phyloP scores from a whole-genome alignment of 2,329 filamentous ascomycete species.

The Fonsecaea pugnacius region DNA sequence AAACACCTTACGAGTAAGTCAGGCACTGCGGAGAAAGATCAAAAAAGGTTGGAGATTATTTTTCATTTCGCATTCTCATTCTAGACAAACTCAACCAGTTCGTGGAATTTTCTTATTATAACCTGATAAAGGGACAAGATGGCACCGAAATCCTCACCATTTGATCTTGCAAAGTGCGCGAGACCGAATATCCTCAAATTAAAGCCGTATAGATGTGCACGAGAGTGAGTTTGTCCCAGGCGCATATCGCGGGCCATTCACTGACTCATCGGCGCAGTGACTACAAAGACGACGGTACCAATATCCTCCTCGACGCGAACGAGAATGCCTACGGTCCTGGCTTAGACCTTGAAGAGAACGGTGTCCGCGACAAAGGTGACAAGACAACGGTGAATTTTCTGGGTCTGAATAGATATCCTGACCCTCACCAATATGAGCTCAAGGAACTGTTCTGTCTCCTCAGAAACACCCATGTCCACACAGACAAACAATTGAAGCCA shows the following conservation, averaged over 20 bases:
- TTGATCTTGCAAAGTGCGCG: constrained; percentile 74
- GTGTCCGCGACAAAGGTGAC: constrained; percentile 44
- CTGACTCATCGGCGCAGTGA: constrained; percentile 65
- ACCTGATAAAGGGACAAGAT: constrained; percentile 10
- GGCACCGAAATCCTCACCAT: constrained; percentile 54
- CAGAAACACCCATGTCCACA: constrained; percentile 84
- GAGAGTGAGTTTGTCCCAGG: constrained; percentile 65
- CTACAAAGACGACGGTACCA: constrained; percentile 97
- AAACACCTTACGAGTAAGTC: no score
- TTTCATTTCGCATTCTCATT: constrained; percentile 5
- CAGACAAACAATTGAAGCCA: constrained; percentile 70
- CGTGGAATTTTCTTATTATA: neutral
- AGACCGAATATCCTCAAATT: constrained; percentile 76
- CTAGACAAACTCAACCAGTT: neutral
- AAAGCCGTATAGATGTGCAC: constrained; percentile 77
- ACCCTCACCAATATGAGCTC: constrained; percentile 86
- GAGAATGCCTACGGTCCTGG: constrained; percentile 95
- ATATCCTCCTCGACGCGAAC: constrained; percentile 95
- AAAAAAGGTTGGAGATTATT: neutral
- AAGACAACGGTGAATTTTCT: constrained; percentile 72
- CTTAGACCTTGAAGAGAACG: constrained; percentile 58
- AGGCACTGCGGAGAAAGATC: constrained; percentile 17
- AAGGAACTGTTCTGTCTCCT: constrained; percentile 86
- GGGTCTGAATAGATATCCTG: constrained; percentile 90
- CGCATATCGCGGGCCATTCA: neutral